phyloP scores from a whole-genome alignment of 257 asterid species.

The Fraxinus excelsior region DNA sequence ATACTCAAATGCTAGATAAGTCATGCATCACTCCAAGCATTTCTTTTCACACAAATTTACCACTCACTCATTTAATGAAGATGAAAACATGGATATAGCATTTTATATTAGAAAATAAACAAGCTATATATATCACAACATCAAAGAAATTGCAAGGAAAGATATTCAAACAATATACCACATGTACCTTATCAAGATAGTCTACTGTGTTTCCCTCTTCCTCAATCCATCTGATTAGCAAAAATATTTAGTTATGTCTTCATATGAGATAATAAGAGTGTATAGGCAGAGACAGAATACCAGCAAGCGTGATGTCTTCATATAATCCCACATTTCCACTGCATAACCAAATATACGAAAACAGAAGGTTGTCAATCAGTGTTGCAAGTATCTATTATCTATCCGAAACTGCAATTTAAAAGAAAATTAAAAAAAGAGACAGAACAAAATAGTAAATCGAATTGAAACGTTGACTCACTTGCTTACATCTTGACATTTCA shows the following conservation, averaged over 20 bases:
- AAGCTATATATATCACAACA: too few species aligned
- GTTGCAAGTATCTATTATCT: slow-evolving; percentile 9
- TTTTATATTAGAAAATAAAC: too few species aligned
- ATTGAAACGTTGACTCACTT: slow-evolving; percentile 41
- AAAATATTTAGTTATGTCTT: slow-evolving; percentile 29
- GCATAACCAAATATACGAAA: slow-evolving; percentile 34
- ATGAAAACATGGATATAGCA: too few species aligned
- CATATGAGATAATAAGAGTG: not conserved
- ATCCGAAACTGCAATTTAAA: slow-evolving; percentile 15
- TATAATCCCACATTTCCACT: slow-evolving; percentile 50
- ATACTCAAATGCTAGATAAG: too few species aligned
- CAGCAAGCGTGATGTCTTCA: slow-evolving; percentile 54
- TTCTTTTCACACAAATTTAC: too few species aligned
- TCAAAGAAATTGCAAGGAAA: too few species aligned
- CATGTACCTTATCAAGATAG: too few species aligned
- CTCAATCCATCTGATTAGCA: slow-evolving; percentile 44
- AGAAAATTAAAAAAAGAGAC: not conserved
- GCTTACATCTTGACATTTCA: slow-evolving; percentile 46
- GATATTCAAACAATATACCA: too few species aligned
- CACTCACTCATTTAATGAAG: too few species aligned
- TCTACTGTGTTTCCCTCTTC: slow-evolving; percentile 18
- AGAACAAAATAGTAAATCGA: not conserved
- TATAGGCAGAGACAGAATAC: slow-evolving; percentile 34
- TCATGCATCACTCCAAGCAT: too few species aligned
- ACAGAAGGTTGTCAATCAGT: slow-evolving; percentile 3